Percentiles rank a stretch among this genome's conserved stretches.
Evolutionary conservation across 139 green algal genomes (phyloP).

Genomic region (Picochlorum sp.): DNA sequence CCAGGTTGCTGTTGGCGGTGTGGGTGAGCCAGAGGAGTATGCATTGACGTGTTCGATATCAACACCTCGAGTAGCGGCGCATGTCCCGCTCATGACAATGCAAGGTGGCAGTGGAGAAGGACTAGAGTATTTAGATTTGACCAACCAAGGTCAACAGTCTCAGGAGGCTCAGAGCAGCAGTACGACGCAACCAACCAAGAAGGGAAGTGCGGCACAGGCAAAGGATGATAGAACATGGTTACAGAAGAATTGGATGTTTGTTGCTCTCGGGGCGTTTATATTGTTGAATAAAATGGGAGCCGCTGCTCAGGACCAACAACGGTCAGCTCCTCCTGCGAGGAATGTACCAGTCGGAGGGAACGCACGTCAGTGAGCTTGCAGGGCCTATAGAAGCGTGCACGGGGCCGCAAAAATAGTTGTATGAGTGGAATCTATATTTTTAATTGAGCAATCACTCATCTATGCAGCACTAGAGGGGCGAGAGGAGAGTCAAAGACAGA

Average conservation of each 20-base stretch:
- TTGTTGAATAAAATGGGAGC: slow-evolving; percentile 3
- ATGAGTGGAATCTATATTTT: no score
- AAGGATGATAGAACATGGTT: slow-evolving; percentile 14
- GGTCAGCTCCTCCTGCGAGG: not conserved
- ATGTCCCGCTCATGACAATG: not conserved
- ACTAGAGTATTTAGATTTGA: not conserved
- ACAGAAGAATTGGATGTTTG: slow-evolving; percentile 17
- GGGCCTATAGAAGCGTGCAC: no score
- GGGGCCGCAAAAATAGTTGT: no score
- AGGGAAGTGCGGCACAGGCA: not conserved
- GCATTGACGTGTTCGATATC: not conserved
- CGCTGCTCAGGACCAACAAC: not conserved
- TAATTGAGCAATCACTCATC: no score
- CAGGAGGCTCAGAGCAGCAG: no score
- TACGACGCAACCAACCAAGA: no score
- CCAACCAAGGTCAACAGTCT: not conserved
- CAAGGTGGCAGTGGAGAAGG: not conserved
- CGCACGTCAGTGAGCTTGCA: not conserved
- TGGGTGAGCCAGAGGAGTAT: not conserved
- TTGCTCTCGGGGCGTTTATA: slow-evolving; percentile 1
- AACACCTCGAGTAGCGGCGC: not conserved
- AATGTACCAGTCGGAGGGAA: not conserved
- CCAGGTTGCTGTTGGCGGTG: not conserved
- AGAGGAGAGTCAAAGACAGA: no score
- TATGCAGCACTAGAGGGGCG: no score